phyloP scores from a whole-genome alignment of 768 basidiomycete species.

The Amanita inopinata region DNA sequence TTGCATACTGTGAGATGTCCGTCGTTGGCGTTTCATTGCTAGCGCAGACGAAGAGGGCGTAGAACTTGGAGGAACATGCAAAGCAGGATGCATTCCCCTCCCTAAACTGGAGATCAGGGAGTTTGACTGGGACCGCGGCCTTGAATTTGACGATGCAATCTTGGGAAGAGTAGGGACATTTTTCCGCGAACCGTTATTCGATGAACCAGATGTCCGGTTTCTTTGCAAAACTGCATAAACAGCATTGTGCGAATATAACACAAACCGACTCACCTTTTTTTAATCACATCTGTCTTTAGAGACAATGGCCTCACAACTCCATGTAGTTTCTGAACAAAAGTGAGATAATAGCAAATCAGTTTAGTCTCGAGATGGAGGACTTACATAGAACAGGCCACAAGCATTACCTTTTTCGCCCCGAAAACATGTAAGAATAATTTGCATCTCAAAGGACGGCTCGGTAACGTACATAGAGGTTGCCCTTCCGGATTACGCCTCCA shows the following conservation, averaged over 20 bases:
- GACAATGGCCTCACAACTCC: constrained; percentile 91
- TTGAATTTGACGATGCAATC: constrained; percentile 62
- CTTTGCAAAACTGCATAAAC: constrained; percentile 24
- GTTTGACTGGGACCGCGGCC: constrained; percentile 67
- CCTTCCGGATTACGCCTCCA: constrained; percentile 93
- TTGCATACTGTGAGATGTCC: constrained; percentile 56
- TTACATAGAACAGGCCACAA: constrained; percentile 87
- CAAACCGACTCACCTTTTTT: constrained; percentile 67
- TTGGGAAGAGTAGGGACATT: constrained; percentile 54
- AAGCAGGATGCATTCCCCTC: constrained; percentile 26
- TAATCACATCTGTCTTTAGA: constrained; percentile 94
- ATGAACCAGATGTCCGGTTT: constrained; percentile 74
- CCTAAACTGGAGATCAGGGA: constrained; percentile 39
- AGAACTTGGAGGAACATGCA: constrained; percentile 15
- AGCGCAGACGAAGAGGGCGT: constrained; percentile 18
- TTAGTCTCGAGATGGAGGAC: constrained; percentile 21
- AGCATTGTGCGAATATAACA: constrained; percentile 3
- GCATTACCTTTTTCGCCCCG: constrained; percentile 54
- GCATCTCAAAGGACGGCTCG: constrained; percentile 6
- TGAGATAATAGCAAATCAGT: constrained; percentile 8
- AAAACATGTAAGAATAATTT: constrained; percentile 13
- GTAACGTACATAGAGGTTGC: constrained; percentile 72
- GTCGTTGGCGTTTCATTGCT: constrained; percentile 69
- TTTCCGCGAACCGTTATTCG: constrained; percentile 58
- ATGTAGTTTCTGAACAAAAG: constrained; percentile 70